Base-by-base conservation (phyloP, 78 protist species). In the Isochrysis galbana region DNA sequence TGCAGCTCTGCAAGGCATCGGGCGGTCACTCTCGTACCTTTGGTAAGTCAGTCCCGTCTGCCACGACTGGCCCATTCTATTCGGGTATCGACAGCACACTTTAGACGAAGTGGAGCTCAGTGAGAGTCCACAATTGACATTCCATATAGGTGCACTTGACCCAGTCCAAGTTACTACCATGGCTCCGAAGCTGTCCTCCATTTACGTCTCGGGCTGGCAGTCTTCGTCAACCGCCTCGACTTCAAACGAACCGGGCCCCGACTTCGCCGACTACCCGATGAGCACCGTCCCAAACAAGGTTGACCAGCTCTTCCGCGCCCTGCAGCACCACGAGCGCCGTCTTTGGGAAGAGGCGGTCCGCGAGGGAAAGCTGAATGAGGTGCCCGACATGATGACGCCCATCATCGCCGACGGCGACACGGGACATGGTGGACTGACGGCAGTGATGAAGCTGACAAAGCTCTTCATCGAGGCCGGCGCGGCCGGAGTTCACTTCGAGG, bases 341-440 rank as follows among this genome's bases (percentile, higher is more conserved):
- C 95, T 93, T 32, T 91, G 93, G 88, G 93, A 90, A 41, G 96
- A 70, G 87, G 87, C 94, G 25, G 2, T 77, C 29, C 39, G 82
- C 54, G 44, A 91, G 93, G 22, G 5, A 21, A 95, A 90, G 25
- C 48, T 91, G 89, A 44, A 84, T 23, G 2, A 78, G 51, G 34
- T 0, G 44, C 25, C 38, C 92, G 98, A 96, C 89, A 91, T 84
- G 92, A n/a, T 95, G 72, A 88, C 92, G 44, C 98, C 99, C 47
- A 97, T 98, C 94, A 94, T 98, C 78, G 98, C 99, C 42, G 99
- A 98, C 86, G 99, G 97, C 54, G 99, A 98, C 96, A 97, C 99
- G 17, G 99, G 99, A 78, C 97, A 96, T 93, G 99, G 99, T 86
- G 99, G 99, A 11, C 92, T 96, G 87, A 93, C 97, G 26, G 97